These are phyloP conservation scores for Leccinum cinnamomeum DNA, from an alignment of 1,284 basidiomycete species.

Conservation along the genomic window DNA sequence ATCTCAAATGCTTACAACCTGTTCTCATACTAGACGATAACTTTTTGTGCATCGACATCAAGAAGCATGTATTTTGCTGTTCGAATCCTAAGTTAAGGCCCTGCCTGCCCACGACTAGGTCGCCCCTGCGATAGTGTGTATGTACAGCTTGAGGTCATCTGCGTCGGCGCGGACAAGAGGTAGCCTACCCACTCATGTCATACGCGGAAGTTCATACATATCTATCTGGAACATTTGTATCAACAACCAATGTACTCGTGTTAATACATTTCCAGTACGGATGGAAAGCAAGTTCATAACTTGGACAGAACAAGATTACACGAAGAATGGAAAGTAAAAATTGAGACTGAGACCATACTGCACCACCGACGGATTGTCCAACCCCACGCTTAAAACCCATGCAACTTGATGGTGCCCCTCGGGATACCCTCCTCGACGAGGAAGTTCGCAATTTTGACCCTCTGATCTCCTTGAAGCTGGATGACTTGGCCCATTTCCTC, in stretches of 20 bases:
- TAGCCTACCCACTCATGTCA: background rate
- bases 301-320: conserved; percentile 25
- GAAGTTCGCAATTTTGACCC: conserved; percentile 87
- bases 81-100: no score
- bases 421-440: conserved; percentile 77
- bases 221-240: conserved; percentile 30
- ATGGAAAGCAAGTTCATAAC: conserved; percentile 16
- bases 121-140: no score
- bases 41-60: no score
- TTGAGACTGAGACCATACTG: conserved; percentile 13
- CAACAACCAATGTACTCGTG: conserved; percentile 23
- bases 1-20: no score
- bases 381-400: conserved; percentile 65
- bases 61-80: no score
- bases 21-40: no score
- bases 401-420: conserved; percentile 77
- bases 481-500: conserved; percentile 97
- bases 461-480: conserved; percentile 99
- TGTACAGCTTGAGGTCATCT: background rate
- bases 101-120: no score
- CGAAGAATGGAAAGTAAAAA: conserved; percentile 10
- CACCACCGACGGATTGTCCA: conserved; percentile 4
- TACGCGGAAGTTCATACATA: conserved; percentile 2
- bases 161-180: background rate
- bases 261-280: conserved; percentile 31